Evolutionary conservation across 2,329 filamentous ascomycete species (phyloP).

Genomic region (Ophioceras dolichostomum): DNA sequence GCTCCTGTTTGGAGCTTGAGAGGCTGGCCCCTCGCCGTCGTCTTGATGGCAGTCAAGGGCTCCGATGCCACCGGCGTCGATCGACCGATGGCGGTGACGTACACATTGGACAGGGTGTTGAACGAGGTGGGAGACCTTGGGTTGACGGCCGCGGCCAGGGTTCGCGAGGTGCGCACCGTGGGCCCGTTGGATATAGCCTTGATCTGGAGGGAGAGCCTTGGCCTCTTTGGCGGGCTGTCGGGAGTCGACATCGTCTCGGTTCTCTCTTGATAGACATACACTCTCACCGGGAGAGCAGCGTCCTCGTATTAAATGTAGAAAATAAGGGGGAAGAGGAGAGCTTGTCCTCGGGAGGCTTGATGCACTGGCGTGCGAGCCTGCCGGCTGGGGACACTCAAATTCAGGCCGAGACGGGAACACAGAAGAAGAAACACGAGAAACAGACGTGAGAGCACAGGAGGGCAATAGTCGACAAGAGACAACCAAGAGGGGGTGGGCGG

Average conservation of each 20-base stretch:
- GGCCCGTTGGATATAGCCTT: constrained; percentile 23
- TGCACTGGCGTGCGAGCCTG: no score
- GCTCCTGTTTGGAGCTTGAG: constrained; percentile 22
- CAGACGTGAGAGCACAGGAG: no score
- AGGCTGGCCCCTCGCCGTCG: constrained; percentile 14
- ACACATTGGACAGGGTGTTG: constrained; percentile 55
- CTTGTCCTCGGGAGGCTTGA: no score
- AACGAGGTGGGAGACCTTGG: constrained; percentile 49
- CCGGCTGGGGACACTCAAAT: no score
- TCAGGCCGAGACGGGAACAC: no score
- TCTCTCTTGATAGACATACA: constrained; percentile 4
- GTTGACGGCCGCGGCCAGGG: constrained; percentile 33
- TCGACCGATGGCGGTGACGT: constrained; percentile 49
- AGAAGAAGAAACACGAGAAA: no score
- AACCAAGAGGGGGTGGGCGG: no score
- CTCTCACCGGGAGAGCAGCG: no score
- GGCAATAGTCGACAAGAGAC: no score
- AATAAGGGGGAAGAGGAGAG: no score
- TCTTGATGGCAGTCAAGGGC: constrained; percentile 37
- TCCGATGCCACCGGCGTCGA: constrained; percentile 35
- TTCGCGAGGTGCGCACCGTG: constrained; percentile 26
- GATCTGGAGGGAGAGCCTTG: constrained; percentile 39
- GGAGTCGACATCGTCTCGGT: constrained; percentile 2
- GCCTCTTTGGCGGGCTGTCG: constrained; percentile 30
- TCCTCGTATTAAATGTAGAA: no score